Evolutionary conservation across 208 protist genomes (phyloP).

Genomic region (Trypanosoma conorhini): DNA sequence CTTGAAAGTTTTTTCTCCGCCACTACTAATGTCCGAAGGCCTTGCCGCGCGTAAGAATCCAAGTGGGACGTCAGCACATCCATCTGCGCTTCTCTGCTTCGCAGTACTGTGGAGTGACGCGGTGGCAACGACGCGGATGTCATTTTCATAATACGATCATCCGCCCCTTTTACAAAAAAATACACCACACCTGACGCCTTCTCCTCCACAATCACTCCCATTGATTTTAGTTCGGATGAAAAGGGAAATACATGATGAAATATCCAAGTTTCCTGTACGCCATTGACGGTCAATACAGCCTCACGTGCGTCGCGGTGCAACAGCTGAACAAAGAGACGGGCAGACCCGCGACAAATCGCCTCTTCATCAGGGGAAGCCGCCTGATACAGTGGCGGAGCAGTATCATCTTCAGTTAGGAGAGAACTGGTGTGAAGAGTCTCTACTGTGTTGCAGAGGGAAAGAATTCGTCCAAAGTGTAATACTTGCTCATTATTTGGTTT

Average conservation of each 20-base stretch:
- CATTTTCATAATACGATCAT: slow-evolving; percentile 77
- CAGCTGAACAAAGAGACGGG: slow-evolving; percentile 58
- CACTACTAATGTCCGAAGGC: slow-evolving; percentile 81
- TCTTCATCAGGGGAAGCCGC: slow-evolving; percentile 95
- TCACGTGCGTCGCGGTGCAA: slow-evolving; percentile 29
- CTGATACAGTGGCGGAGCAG: slow-evolving; percentile 51
- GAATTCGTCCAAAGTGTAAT: slow-evolving; percentile 53
- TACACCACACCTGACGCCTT: slow-evolving; percentile 31
- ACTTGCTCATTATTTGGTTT: slow-evolving; percentile 22
- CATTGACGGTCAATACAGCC: slow-evolving; percentile 35
- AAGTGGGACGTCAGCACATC: slow-evolving; percentile 29
- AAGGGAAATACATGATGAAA: slow-evolving; percentile 87
- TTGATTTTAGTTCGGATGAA: slow-evolving; percentile 85
- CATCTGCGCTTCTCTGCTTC: slow-evolving; percentile 2
- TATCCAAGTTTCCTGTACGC: slow-evolving; percentile 44
- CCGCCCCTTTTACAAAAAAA: slow-evolving; percentile 89
- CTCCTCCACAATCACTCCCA: slow-evolving; percentile 83
- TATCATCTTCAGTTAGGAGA: background rate
- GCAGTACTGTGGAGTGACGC: background rate
- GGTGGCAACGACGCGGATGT: background rate
- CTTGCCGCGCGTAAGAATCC: slow-evolving; percentile 54
- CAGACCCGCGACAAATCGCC: slow-evolving; percentile 85
- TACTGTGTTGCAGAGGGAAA: slow-evolving; percentile 92
- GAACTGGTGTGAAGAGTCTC: slow-evolving; percentile 18
- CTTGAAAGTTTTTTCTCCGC: slow-evolving; percentile 53